These are phyloP conservation scores for Diaporthe aspalathi DNA, from an alignment of 2,329 filamentous ascomycete genomes.

Conservation along the genomic window DNA sequence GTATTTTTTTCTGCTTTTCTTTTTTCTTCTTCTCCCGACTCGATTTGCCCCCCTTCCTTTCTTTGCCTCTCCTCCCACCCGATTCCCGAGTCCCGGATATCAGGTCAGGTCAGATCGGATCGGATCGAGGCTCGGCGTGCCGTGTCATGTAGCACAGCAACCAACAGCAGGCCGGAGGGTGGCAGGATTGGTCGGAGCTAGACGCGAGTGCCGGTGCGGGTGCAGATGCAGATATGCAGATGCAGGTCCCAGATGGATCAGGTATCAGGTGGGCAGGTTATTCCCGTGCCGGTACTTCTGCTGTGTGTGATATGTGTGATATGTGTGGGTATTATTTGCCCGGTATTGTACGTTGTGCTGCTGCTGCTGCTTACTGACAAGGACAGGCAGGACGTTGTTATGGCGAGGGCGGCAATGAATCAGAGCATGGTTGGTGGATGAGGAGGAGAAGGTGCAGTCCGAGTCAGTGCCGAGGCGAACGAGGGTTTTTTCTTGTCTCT, in stretches of 20 bases:
- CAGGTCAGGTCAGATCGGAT: slow-evolving; percentile 24
- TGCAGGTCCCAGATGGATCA: slow-evolving; percentile 14
- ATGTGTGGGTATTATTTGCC: no score
- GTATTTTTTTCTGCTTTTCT: background rate
- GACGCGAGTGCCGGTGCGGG: background rate
- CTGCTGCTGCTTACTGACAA: background rate
- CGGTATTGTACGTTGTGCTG: background rate
- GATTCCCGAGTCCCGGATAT: background rate
- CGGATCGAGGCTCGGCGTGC: slow-evolving; percentile 34
- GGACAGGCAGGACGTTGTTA: no score
- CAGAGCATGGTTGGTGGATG: slow-evolving; percentile 20
- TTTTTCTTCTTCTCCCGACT: no score
- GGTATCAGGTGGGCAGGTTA: slow-evolving; percentile 25
- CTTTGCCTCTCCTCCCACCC: background rate
- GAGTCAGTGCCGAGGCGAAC: slow-evolving; percentile 32
- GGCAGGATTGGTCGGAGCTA: slow-evolving; percentile 13
- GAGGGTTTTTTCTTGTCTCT: background rate
- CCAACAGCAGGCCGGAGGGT: slow-evolving; percentile 13
- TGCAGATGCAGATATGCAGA: slow-evolving; percentile 3
- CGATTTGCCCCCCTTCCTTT: background rate
- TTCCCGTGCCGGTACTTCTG: slow-evolving; percentile 1
- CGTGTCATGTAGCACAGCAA: slow-evolving; percentile 32
- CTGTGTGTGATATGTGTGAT: no score
- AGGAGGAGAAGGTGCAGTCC: slow-evolving; percentile 10
- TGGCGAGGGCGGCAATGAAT: slow-evolving; percentile 31